phyloP scores from a whole-genome alignment of 2,329 filamentous ascomycete species.

The Alternaria triticimaculans region DNA sequence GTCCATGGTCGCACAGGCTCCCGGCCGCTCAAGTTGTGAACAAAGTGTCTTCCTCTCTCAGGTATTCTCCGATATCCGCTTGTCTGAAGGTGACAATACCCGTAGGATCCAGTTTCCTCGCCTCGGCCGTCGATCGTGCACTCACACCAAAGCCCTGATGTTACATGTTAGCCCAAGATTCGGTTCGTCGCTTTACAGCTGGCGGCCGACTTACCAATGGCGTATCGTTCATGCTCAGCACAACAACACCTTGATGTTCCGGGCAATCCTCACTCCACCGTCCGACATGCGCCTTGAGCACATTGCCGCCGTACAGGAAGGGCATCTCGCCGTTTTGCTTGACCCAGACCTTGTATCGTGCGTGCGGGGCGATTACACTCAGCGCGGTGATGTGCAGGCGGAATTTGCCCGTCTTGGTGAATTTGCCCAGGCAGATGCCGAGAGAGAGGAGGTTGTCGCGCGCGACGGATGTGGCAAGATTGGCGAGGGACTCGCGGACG shows the following conservation, averaged over 20 bases:
- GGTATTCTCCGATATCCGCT: slow-evolving; percentile 91
- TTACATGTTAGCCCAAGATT: slow-evolving; percentile 2
- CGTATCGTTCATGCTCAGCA: slow-evolving; percentile 90
- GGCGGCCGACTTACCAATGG: slow-evolving; percentile 61
- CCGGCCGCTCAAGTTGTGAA: slow-evolving; percentile 58
- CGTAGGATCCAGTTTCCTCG: slow-evolving; percentile 85
- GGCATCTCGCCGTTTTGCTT: slow-evolving; percentile 97
- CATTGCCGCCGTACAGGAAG: slow-evolving; percentile 91
- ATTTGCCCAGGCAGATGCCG: slow-evolving; percentile 92
- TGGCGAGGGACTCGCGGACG: slow-evolving; percentile 85
- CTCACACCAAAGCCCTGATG: slow-evolving; percentile 88
- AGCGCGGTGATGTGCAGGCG: slow-evolving; percentile 91
- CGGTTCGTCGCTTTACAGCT: background rate
- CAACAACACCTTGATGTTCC: slow-evolving; percentile 89
- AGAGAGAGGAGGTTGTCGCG: slow-evolving; percentile 83
- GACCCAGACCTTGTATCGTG: slow-evolving; percentile 96
- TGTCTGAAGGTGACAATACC: slow-evolving; percentile 89
- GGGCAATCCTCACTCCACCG: slow-evolving; percentile 90
- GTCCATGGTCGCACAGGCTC: background rate
- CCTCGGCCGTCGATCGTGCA: slow-evolving; percentile 83
- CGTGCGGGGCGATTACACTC: slow-evolving; percentile 86
- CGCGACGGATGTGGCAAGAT: slow-evolving; percentile 84
- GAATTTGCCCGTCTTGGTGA: slow-evolving; percentile 97
- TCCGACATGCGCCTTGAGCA: slow-evolving; percentile 82
- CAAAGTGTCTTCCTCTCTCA: slow-evolving; percentile 77